Percentiles rank a stretch among this genome's conserved stretches.
Conservation (phyloP, 1,139 yeast genomes). For the Geotrichum restrictum region DNA sequence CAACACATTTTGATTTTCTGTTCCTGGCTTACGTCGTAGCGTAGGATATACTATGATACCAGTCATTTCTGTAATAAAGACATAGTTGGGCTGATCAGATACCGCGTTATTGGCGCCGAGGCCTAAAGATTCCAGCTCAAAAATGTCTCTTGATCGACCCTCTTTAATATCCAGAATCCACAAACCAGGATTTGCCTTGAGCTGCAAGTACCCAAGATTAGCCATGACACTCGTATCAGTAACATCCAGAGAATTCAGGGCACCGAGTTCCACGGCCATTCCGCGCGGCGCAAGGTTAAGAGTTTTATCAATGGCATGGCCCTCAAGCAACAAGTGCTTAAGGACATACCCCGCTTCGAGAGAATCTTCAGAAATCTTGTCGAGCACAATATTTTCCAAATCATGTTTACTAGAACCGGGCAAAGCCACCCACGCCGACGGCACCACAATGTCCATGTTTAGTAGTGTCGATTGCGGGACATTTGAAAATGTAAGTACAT, state of each 20-base stretch:
- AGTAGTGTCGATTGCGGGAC: conserved; percentile 52
- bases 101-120: conserved; percentile 32
- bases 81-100: conserved; percentile 17
- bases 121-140: conserved; percentile 40
- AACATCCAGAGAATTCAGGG: conserved; percentile 23
- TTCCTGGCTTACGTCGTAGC: conserved; percentile 45
- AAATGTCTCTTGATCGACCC: conserved; percentile 45
- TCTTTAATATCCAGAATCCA: conserved; percentile 51
- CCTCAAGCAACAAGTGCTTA: conserved; percentile 60
- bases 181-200: conserved; percentile 64
- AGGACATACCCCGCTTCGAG: conserved; percentile 48
- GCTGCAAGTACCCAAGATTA: conserved; percentile 70
- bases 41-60: conserved; percentile 51
- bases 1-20: conserved; percentile 41
- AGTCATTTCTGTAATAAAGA: conserved; percentile 37
- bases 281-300: conserved; percentile 49
- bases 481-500: conserved; percentile 31
- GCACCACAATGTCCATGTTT: conserved; percentile 58
- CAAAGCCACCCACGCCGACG: conserved; percentile 60
- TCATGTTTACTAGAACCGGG: conserved; percentile 16
- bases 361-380: conserved; percentile 35
- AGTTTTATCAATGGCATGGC: conserved; percentile 53
- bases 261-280: conserved; percentile 46
- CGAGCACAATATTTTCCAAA: conserved; percentile 17
- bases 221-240: conserved; percentile 69